A percentile compares a stretch with the other conserved stretches of the same genome.
Conservation (phyloP, 805 yeast species). For the Vanderwaltozyma polyspora region DNA sequence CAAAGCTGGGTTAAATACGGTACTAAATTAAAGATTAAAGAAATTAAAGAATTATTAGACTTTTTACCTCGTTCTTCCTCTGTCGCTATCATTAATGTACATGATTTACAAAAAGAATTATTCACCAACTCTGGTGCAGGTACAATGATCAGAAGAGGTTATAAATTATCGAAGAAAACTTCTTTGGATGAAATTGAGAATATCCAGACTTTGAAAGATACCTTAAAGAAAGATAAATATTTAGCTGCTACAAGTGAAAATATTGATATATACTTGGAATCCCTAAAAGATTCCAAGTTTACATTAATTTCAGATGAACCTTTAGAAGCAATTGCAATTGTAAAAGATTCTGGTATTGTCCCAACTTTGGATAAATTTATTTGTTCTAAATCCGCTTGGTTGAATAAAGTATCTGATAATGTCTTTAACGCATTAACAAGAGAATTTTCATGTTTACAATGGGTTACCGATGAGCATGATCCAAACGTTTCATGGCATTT, state of each 20-base stretch:
- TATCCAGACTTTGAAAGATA: slow-evolving; percentile 67
- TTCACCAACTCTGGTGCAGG: slow-evolving; percentile 99
- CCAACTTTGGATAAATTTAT: slow-evolving; percentile 77
- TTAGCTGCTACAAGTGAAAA: slow-evolving; percentile 58
- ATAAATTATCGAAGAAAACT: slow-evolving; percentile 66
- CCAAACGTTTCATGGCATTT: slow-evolving; percentile 87
- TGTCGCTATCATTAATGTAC: slow-evolving; percentile 92
- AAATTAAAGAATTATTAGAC: slow-evolving; percentile 87
- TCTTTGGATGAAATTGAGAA: slow-evolving; percentile 57
- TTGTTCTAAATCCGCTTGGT: slow-evolving; percentile 88
- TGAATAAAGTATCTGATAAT: slow-evolving; percentile 92
- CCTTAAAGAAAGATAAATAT: slow-evolving; percentile 66
- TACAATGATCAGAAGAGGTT: slow-evolving; percentile 94
- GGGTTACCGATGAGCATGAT: slow-evolving; percentile 87
- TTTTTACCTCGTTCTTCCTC: slow-evolving; percentile 94
- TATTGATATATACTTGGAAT: slow-evolving; percentile 72
- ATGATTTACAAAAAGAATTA: slow-evolving; percentile 90
- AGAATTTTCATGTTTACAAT: slow-evolving; percentile 64
- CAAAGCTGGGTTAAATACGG: slow-evolving; percentile 99
- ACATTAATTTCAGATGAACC: slow-evolving; percentile 92
- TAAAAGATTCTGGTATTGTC: slow-evolving; percentile 36
- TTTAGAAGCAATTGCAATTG: slow-evolving; percentile 84
- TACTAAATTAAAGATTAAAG: slow-evolving; percentile 91
- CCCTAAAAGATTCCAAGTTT: slow-evolving; percentile 50
- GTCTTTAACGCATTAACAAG: slow-evolving; percentile 72